Evolutionary conservation across 2,329 filamentous ascomycete genomes (phyloP), one percentile per base, ranked within the genome.

Genomic region (Stylonectria norvegica): DNA sequence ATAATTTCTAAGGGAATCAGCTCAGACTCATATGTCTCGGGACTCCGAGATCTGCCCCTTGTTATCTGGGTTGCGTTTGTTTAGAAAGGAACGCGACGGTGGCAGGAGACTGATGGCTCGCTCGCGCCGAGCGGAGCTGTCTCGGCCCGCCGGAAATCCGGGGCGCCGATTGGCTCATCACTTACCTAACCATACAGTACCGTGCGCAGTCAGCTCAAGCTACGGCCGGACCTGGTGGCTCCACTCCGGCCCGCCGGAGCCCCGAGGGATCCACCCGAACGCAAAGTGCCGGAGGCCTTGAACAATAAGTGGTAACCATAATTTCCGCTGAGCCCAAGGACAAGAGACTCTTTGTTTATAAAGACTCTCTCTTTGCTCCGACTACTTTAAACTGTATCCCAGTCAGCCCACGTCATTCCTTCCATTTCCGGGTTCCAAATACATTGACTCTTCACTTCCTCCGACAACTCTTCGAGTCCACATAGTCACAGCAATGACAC

Each of bases 141-240:
- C 25, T 40, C 37, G 37, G 37, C 8, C 30, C 18, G 37, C 37
- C 37, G 37, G 37, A 29, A 31, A 20, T 8, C 37, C 37, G 37
- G 31, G 30, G n/a, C 22, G 20, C 37, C 37, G 37, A 40, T 40
- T 40, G 37, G 37, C 22, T 20, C 19, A n/a, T n/a, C n/a, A n/a
- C n/a, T n/a, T n/a, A n/a, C n/a, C n/a, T n/a, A n/a, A n/a, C n/a
- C n/a, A n/a, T n/a, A n/a, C n/a, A n/a, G n/a, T n/a, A n/a, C n/a
- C n/a, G n/a, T n/a, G n/a, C n/a, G n/a, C n/a, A n/a, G 4, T 9
- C 5, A 10, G 16, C 23, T 30, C 10, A 30, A 15, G 25, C 16
- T 25, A 7, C 7, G 22, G 22, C 7, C 22, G 22, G 22, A 25
- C 12, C 22, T 25, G 22, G 35, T 12, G 23, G 15, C 35, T 3